A percentile compares a stretch with the other conserved stretches of the same genome.
These are phyloP conservation scores for Mycocalia duriaeana DNA, from an alignment of 1,284 basidiomycete species.

Conservation along the genomic window DNA sequence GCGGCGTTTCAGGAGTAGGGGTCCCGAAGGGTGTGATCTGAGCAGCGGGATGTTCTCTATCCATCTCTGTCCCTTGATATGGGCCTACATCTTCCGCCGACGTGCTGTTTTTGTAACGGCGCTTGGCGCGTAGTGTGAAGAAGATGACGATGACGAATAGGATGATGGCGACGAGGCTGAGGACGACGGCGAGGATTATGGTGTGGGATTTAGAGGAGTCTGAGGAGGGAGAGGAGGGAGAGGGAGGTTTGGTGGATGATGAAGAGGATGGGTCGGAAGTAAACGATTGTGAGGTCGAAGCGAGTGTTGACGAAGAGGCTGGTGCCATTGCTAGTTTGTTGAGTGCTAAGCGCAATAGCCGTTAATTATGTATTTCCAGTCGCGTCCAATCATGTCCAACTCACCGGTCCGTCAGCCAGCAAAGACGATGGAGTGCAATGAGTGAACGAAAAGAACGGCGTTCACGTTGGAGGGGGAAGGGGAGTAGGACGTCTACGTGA, in stretches of 20 bases:
- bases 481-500: too few relatives aligned
- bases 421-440: too few relatives aligned
- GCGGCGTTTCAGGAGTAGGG: slow-evolving; percentile 22
- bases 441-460: too few relatives aligned
- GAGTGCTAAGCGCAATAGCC: too few relatives aligned
- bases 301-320: too few relatives aligned
- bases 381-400: too few relatives aligned
- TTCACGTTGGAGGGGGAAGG: too few relatives aligned
- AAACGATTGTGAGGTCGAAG: too few relatives aligned
- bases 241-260: slow-evolving; percentile 3
- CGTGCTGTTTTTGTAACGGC: slow-evolving; percentile 11
- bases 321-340: too few relatives aligned
- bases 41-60: slow-evolving; percentile 25
- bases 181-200: slow-evolving; percentile 15
- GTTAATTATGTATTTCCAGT: too few relatives aligned
- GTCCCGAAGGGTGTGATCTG: slow-evolving; percentile 31
- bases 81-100: slow-evolving; percentile 10
- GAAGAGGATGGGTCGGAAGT: slow-evolving; percentile 4
- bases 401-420: too few relatives aligned
- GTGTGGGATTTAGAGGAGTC: slow-evolving; percentile 8
- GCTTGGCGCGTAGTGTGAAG: slow-evolving; percentile 23
- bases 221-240: slow-evolving; percentile 8
- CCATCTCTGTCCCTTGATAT: slow-evolving; percentile 20
- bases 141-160: slow-evolving; percentile 18
- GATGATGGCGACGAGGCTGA: slow-evolving; percentile 18